Evolutionary conservation across 805 yeast genomes (phyloP), one percentile per base, ranked within the genome.

Genomic region (Lachancea lanzarotensis): DNA sequence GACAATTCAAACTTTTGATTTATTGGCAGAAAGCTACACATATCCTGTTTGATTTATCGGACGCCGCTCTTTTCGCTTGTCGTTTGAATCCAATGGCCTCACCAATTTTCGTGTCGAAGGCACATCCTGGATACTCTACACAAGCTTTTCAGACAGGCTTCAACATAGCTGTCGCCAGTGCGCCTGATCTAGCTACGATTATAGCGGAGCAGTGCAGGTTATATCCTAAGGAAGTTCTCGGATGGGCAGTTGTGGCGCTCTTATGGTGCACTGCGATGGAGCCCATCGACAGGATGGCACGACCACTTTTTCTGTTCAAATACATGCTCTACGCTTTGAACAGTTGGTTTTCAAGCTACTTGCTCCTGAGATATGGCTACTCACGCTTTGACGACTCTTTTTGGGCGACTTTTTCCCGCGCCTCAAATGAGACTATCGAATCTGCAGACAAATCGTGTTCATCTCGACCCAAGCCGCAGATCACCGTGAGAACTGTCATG

Each of bases 41-140:
- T n/a, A n/a, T 4, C 25, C 25, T 6, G 25, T 4, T 22, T 22
- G 8, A 4, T 22, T 6, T 6, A 22, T 6, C 25, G 8, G 25
- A 22, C 25, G 8, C 4, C 8, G 8, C 25, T 22, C 25, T 4
- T 22, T 18, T 20, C 18, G n/a, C n/a, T n/a, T n/a, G n/a, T n/a
- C n/a, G n/a, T n/a, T n/a, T n/a, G n/a, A n/a, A n/a, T n/a, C n/a
- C n/a, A 3, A 78, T 79, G 83, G 75, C 79, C 1, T 79, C 84
- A 2, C 84, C 84, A 6, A 69, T 75, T 13, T 78, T 78, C 54
- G 65, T 78, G 11, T 72, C 81, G 2, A 68, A 73, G 40, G 82
- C 84, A 1, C 75, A 81, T 7, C 72, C 76, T 4, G 76, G 81
- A 13, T 75, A 78, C 53, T 69, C 80, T 2, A 29, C 68, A 0